Conservation (phyloP, 208 protist species). For the Acanthamoeba sp. region DNA sequence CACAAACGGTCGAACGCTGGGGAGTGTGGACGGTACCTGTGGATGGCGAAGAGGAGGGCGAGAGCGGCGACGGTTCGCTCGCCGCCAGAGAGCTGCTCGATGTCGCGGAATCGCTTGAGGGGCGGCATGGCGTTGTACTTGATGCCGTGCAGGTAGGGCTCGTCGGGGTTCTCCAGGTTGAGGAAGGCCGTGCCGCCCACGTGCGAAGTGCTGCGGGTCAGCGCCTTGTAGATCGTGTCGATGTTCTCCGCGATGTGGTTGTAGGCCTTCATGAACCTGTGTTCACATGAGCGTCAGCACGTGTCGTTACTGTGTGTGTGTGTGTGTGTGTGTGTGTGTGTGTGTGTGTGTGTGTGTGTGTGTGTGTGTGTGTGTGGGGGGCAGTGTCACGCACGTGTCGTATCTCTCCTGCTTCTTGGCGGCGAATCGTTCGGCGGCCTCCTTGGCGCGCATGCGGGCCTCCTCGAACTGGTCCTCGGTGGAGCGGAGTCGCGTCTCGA, state of each 20-base stretch:
- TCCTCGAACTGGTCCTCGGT: conserved; percentile 91
- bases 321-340: too few relatives aligned
- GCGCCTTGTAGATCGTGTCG: conserved; percentile 95
- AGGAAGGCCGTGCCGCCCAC: conserved; percentile 96
- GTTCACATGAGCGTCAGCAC: neutral
- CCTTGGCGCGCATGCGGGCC: conserved; percentile 88
- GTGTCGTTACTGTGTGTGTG: too few relatives aligned
- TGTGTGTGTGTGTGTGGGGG: neutral
- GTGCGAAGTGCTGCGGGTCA: conserved; percentile 93
- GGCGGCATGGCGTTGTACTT: conserved; percentile 98
- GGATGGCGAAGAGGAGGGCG: conserved; percentile 98
- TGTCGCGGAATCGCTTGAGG: conserved; percentile 97
- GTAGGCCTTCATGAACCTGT: conserved; percentile 95
- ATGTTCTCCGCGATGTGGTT: conserved; percentile 94
- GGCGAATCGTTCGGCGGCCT: conserved; percentile 92
- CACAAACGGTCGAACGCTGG: neutral
- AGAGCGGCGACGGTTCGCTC: conserved; percentile 99
- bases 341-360: too few relatives aligned
- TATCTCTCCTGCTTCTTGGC: conserved; percentile 92
- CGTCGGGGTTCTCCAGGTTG: conserved; percentile 95
- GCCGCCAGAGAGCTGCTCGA: conserved; percentile 98
- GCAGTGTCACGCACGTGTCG: neutral
- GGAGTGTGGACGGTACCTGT: conserved; percentile 92
- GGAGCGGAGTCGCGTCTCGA: conserved; percentile 90
- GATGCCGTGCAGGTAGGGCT: conserved; percentile 97